phyloP scores from a whole-genome alignment of 257 asterid genomes.

The Ehretia macrophylla region DNA sequence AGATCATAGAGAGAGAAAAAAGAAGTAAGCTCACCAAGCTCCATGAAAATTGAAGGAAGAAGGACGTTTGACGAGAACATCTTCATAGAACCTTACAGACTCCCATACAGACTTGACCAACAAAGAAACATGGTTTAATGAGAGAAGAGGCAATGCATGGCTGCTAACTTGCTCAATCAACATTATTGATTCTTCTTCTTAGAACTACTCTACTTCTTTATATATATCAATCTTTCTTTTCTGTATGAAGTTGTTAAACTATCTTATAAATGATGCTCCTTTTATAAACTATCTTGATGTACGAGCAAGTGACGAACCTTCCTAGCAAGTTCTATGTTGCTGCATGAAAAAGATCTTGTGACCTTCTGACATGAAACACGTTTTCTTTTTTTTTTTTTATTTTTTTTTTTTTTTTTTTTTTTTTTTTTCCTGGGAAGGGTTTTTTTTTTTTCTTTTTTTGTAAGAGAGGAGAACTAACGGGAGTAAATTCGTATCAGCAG shows the following conservation, averaged over 20 bases:
- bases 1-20: too few relatives aligned
- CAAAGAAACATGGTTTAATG: conserved; percentile 35
- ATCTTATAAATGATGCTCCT: too few relatives aligned
- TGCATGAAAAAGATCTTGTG: too few relatives aligned
- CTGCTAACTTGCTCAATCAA: conserved; percentile 18
- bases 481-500: too few relatives aligned
- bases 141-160: conserved; percentile 31
- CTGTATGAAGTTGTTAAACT: neutral
- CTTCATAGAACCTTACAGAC: conserved; percentile 30
- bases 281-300: too few relatives aligned
- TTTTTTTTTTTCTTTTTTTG: too few relatives aligned
- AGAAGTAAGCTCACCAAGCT: conserved; percentile 38
- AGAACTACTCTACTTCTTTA: conserved; percentile 8
- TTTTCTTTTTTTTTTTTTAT: too few relatives aligned
- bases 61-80: conserved; percentile 35
- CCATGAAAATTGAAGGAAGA: conserved; percentile 33
- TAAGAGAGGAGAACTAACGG: too few relatives aligned
- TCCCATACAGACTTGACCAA: conserved; percentile 23
- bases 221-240: neutral
- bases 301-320: conserved; percentile 4
- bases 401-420: too few relatives aligned
- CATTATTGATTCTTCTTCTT: neutral
- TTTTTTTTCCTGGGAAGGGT: too few relatives aligned
- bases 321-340: neutral
- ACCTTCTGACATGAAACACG: too few relatives aligned